These are phyloP conservation scores for Diospyros lotus DNA, from an alignment of 148 eudicot genomes.

Conservation along the genomic window DNA sequence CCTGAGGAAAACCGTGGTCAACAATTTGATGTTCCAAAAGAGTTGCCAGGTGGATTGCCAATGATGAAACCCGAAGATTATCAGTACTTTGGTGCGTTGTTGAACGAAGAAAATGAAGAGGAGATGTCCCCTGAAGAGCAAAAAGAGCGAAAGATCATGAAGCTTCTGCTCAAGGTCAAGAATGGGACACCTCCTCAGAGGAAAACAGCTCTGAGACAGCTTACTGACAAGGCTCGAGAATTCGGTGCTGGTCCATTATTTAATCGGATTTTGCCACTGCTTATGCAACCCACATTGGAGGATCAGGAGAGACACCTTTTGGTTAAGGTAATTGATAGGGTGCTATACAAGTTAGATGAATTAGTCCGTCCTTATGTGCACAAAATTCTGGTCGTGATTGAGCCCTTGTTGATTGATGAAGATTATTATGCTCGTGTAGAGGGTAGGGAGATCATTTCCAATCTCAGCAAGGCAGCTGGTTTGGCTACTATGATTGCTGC, in stretches of 20 bases:
- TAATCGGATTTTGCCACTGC: constrained; percentile 80
- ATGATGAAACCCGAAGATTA: constrained; percentile 88
- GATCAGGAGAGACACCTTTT: constrained; percentile 96
- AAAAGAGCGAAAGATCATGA: constrained; percentile 93
- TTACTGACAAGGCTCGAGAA: constrained; percentile 93
- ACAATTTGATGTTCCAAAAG: constrained; percentile 85
- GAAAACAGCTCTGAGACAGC: constrained; percentile 90
- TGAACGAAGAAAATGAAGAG: constrained; percentile 86
- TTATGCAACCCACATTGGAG: constrained; percentile 95
- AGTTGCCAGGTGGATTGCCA: constrained; percentile 82
- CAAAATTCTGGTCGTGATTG: constrained; percentile 93
- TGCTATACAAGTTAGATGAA: constrained; percentile 88
- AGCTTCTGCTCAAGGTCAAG: constrained; percentile 87
- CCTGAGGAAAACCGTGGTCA: constrained; percentile 90
- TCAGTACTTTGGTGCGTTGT: constrained; percentile 64
- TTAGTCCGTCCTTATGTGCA: constrained; percentile 92
- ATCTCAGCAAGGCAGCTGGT: constrained; percentile 97
- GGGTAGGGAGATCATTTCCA: constrained; percentile 93
- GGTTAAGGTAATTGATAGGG: constrained; percentile 94
- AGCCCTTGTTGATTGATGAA: constrained; percentile 88
- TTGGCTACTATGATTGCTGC: constrained; percentile 99
- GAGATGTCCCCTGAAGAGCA: constrained; percentile 85
- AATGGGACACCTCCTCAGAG: constrained; percentile 98
- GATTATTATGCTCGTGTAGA: constrained; percentile 98
- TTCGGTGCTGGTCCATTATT: constrained; percentile 95